Percentiles rank a stretch among this genome's conserved stretches.
Evolutionary conservation across 352 stramenopile species (phyloP).

Genomic region (Plasmopara halstedii): DNA sequence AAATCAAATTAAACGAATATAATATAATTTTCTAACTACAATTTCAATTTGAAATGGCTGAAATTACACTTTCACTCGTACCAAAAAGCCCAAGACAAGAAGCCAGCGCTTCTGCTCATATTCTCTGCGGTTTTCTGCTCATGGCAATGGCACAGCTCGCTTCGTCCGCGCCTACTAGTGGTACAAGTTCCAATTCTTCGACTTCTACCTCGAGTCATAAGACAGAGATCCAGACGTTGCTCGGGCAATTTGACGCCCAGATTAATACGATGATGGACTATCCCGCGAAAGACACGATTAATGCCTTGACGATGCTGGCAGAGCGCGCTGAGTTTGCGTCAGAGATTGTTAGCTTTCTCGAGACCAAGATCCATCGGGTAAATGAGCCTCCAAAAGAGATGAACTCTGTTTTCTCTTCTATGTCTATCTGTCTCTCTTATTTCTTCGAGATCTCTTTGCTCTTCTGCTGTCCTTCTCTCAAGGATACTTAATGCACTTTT

Average conservation of each 20-base stretch:
- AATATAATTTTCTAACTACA: too few species aligned
- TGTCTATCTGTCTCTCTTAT: constrained; percentile 1
- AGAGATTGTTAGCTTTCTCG: constrained; percentile 83
- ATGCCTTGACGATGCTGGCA: constrained; percentile 79
- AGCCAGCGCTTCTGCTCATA: constrained; percentile 7
- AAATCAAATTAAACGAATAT: too few species aligned
- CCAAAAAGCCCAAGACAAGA: too few species aligned
- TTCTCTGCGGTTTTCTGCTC: neutral
- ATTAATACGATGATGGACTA: constrained; percentile 86
- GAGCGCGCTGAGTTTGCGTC: constrained; percentile 64
- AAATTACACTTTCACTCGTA: too few species aligned
- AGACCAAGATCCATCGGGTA: constrained; percentile 87
- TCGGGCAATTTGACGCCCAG: constrained; percentile 73
- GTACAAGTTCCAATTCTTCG: neutral
- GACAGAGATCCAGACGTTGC: constrained; percentile 43
- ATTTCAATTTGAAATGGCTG: too few species aligned
- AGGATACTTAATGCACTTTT: neutral
- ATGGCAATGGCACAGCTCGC: constrained; percentile 52
- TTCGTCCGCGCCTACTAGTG: constrained; percentile 8
- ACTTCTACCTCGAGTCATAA: neutral
- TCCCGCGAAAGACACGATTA: constrained; percentile 86
- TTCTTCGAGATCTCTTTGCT: neutral
- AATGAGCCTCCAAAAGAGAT: constrained; percentile 9
- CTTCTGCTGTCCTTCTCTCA: neutral
- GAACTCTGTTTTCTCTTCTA: neutral